phyloP scores from a whole-genome alignment of 2,329 filamentous ascomycete genomes.

The Cordyceps fumosorosea region DNA sequence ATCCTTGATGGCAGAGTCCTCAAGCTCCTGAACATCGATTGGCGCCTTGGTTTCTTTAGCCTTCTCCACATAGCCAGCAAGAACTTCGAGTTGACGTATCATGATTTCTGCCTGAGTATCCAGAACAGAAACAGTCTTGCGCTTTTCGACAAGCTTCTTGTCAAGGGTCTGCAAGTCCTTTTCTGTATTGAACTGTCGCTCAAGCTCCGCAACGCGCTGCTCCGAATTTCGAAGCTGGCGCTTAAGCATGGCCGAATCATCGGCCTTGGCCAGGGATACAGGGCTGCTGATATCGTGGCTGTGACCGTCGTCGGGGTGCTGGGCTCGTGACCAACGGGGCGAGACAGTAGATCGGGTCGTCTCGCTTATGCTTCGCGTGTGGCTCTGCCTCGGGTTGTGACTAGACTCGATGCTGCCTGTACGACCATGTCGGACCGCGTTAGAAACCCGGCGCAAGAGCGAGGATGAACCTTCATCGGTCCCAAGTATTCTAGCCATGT shows the following conservation, averaged over 20 bases:
- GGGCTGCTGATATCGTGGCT: constrained; percentile 67
- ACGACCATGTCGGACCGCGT: constrained; percentile 86
- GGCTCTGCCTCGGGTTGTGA: constrained; percentile 37
- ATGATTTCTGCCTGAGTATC: constrained; percentile 95
- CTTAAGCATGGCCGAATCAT: constrained; percentile 63
- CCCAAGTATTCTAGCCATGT: constrained; percentile 82
- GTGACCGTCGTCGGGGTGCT: constrained; percentile 47
- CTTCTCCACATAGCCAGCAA: constrained; percentile 80
- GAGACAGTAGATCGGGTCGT: constrained; percentile 59
- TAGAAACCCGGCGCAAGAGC: constrained; percentile 82
- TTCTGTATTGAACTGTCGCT: constrained; percentile 64
- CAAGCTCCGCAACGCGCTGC: constrained; percentile 78
- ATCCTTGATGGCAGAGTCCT: constrained; percentile 86
- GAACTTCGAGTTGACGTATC: constrained; percentile 81
- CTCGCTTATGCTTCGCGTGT: constrained; percentile 59
- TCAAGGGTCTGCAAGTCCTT: constrained; percentile 70
- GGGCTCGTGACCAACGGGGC: constrained; percentile 64
- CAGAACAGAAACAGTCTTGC: constrained; percentile 89
- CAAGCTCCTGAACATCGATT: constrained; percentile 73
- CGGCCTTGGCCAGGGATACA: constrained; percentile 53
- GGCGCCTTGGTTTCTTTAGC: constrained; percentile 78
- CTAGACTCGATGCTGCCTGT: constrained; percentile 69
- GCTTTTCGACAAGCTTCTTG: constrained; percentile 82
- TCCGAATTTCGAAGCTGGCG: constrained; percentile 76
- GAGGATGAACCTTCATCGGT: constrained; percentile 71